These are phyloP conservation scores for Nakazawaea anatomiae DNA, from an alignment of 805 yeast genomes.

Conservation along the genomic window DNA sequence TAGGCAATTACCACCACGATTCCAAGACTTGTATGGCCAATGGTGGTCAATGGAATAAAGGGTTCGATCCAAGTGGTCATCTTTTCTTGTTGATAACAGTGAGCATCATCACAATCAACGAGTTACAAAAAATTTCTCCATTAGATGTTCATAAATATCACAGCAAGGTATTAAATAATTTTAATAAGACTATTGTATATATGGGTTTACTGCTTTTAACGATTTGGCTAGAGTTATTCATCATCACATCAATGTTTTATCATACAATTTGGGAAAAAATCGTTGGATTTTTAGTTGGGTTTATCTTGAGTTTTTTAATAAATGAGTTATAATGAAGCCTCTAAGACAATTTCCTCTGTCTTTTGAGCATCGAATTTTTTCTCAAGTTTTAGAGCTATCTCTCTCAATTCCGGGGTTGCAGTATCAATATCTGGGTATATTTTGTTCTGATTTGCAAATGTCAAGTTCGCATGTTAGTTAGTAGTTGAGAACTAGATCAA, in stretches of 20 bases:
- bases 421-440: slow-evolving; percentile 7
- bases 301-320: slow-evolving; percentile 20
- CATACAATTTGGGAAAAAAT: slow-evolving; percentile 43
- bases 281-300: slow-evolving; percentile 35
- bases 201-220: slow-evolving; percentile 13
- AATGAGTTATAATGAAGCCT: slow-evolving; percentile 1
- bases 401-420: background rate
- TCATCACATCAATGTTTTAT: slow-evolving; percentile 41
- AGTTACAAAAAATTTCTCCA: slow-evolving; percentile 17
- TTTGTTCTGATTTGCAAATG: slow-evolving; percentile 4
- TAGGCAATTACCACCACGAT: background rate
- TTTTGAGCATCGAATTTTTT: background rate
- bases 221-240: slow-evolving; percentile 34
- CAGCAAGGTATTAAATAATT: slow-evolving; percentile 10
- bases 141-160: background rate
- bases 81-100: slow-evolving; percentile 37
- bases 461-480: too few species aligned
- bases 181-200: background rate
- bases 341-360: slow-evolving; percentile 4
- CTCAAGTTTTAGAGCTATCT: background rate
- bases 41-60: slow-evolving; percentile 38
- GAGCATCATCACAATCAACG: slow-evolving; percentile 35
- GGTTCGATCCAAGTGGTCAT: slow-evolving; percentile 53
- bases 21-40: background rate
- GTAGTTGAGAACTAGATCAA: background rate